Conservation (phyloP, 1,139 yeast genomes). For the Candida dubliniensis region DNA sequence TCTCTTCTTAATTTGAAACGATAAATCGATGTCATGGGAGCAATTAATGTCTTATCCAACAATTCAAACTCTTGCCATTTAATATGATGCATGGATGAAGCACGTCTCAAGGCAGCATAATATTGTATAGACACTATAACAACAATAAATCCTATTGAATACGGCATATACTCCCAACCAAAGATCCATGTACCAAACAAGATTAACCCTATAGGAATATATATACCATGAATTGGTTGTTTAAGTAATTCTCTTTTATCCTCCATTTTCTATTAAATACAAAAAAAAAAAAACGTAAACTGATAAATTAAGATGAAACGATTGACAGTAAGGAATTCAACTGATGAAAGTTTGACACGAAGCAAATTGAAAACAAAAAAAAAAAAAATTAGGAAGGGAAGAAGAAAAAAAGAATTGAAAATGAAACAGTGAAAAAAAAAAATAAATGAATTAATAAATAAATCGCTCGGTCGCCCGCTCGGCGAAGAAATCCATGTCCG, state of each 20-base stretch:
- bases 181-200: slow-evolving; percentile 62
- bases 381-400: not conserved
- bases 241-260: slow-evolving; percentile 53
- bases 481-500: no score
- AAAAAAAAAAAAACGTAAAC: no score
- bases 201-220: slow-evolving; percentile 63
- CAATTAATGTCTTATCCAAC: slow-evolving; percentile 67
- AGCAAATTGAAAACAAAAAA: not conserved
- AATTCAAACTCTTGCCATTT: slow-evolving; percentile 68
- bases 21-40: slow-evolving; percentile 69
- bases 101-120: slow-evolving; percentile 48
- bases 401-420: slow-evolving; percentile 2
- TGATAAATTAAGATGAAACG: not conserved
- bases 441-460: not conserved
- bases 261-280: slow-evolving; percentile 24
- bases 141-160: slow-evolving; percentile 47
- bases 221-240: slow-evolving; percentile 70
- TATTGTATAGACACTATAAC: slow-evolving; percentile 48
- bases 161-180: slow-evolving; percentile 51
- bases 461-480: not conserved
- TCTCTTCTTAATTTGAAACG: slow-evolving; percentile 64
- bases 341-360: no score
- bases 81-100: slow-evolving; percentile 47
- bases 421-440: not conserved
- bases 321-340: not conserved